A percentile compares a stretch with the other conserved stretches of the same genome.
phyloP scores from a whole-genome alignment of 768 basidiomycete species.

The Mycena vitilis region DNA sequence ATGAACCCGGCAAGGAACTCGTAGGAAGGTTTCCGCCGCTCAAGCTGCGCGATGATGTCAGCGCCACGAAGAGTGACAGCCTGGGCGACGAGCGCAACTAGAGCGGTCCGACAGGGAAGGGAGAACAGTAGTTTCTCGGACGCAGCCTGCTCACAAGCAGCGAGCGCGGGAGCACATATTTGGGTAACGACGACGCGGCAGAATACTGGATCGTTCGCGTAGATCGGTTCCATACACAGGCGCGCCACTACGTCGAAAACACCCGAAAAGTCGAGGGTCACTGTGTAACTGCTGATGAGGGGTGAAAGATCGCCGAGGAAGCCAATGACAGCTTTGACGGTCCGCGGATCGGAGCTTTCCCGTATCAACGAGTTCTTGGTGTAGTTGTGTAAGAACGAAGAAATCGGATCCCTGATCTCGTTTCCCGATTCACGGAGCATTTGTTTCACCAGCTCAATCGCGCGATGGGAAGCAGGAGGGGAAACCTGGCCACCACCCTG shows the following conservation, averaged over 20 bases:
- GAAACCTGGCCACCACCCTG: slow-evolving; percentile 62
- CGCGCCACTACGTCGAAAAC: slow-evolving; percentile 63
- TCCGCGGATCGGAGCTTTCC: slow-evolving; percentile 51
- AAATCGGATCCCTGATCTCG: slow-evolving; percentile 52
- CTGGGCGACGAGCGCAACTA: slow-evolving; percentile 56
- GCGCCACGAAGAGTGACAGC: slow-evolving; percentile 61
- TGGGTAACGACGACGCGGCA: slow-evolving; percentile 57
- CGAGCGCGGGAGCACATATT: slow-evolving; percentile 59
- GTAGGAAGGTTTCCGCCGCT: slow-evolving; percentile 64
- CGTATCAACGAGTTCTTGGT: slow-evolving; percentile 62
- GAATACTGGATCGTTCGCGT: slow-evolving; percentile 66
- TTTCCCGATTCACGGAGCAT: slow-evolving; percentile 65
- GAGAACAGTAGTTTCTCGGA: slow-evolving; percentile 54
- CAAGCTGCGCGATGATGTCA: slow-evolving; percentile 68
- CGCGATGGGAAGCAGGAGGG: slow-evolving; percentile 54
- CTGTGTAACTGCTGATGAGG: slow-evolving; percentile 62
- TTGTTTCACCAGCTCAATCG: slow-evolving; percentile 65
- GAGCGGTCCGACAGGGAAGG: slow-evolving; percentile 52
- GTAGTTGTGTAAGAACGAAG: slow-evolving; percentile 66
- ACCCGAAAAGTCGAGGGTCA: slow-evolving; percentile 66
- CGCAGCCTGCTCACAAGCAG: slow-evolving; percentile 59
- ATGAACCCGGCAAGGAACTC: slow-evolving; percentile 74
- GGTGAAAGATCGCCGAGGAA: slow-evolving; percentile 69
- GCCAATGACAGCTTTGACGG: slow-evolving; percentile 59
- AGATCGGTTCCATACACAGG: slow-evolving; percentile 57